Percentiles rank a stretch among this genome's conserved stretches.
Conservation (phyloP, 306 rosid genomes). For the Cicer arietinum region DNA sequence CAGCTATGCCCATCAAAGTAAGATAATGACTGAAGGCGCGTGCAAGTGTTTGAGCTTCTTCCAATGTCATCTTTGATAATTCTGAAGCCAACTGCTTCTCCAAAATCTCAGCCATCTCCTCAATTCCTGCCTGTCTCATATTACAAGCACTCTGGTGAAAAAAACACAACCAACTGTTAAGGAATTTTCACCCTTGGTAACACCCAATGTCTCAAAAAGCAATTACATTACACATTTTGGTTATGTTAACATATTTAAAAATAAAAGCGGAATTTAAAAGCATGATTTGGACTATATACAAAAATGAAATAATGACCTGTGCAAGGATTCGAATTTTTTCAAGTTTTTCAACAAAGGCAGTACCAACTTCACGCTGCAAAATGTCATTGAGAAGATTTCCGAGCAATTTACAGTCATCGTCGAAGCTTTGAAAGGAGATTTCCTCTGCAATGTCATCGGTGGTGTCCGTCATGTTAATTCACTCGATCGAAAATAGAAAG, state of each 20-base stretch:
- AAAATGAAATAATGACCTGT: constrained; percentile 50
- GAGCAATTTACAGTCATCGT: constrained; percentile 81
- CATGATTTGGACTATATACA: no score
- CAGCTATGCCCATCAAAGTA: constrained; percentile 85
- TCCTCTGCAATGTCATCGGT: constrained; percentile 93
- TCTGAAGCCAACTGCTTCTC: constrained; percentile 87
- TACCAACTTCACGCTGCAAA: constrained; percentile 74
- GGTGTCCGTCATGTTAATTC: constrained; percentile 72
- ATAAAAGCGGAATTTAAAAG: no score
- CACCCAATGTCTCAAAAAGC: neutral
- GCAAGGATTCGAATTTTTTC: constrained; percentile 74
- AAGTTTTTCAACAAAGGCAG: constrained; percentile 60
- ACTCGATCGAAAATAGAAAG: neutral
- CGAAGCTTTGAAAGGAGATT: constrained; percentile 82
- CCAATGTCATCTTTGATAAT: constrained; percentile 74
- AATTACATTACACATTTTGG: neutral
- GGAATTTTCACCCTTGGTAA: neutral
- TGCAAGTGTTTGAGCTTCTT: constrained; percentile 76
- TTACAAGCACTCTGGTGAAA: constrained; percentile 71
- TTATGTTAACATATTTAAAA: no score
- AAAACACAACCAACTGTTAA: neutral
- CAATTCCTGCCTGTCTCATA: constrained; percentile 87
- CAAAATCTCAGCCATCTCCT: constrained; percentile 67
- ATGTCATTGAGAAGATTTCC: constrained; percentile 76
- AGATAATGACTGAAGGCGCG: constrained; percentile 92